Percentiles rank a stretch among this genome's conserved stretches.
Conservation (phyloP, 1,139 yeast genomes). For the Wickerhamomyces sp. region DNA sequence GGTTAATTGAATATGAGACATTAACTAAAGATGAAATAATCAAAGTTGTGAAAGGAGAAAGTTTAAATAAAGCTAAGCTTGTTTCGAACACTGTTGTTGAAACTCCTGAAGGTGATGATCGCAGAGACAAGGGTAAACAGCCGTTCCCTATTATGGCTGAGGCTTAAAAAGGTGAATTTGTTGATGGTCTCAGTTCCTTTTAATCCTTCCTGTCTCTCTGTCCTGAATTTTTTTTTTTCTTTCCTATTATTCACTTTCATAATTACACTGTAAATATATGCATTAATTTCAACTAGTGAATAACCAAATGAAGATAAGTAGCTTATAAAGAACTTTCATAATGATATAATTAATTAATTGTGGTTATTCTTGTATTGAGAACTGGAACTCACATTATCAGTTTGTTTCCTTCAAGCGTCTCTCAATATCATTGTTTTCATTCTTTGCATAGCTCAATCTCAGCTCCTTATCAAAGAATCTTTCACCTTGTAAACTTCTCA, state of each 20-base stretch:
- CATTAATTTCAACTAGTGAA: slow-evolving; percentile 1
- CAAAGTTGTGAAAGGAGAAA: slow-evolving; percentile 74
- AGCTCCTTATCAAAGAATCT: slow-evolving; percentile 55
- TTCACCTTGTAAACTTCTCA: slow-evolving; percentile 43
- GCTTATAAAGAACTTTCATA: too few relatives aligned
- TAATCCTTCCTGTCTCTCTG: background rate
- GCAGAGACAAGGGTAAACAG: slow-evolving; percentile 21
- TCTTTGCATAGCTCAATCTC: slow-evolving; percentile 42
- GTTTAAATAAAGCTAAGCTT: slow-evolving; percentile 60
- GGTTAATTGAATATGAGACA: slow-evolving; percentile 92
- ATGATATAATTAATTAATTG: too few relatives aligned
- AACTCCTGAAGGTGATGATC: slow-evolving; percentile 37
- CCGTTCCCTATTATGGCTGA: slow-evolving; percentile 25
- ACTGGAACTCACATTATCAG: background rate
- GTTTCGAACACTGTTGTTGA: slow-evolving; percentile 78
- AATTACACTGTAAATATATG: slow-evolving; percentile 7
- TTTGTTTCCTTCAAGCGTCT: too few relatives aligned
- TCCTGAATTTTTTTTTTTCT: background rate
- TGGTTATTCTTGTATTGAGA: background rate
- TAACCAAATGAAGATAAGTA: background rate
- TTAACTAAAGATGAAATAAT: slow-evolving; percentile 89
- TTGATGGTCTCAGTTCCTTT: too few relatives aligned
- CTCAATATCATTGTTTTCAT: slow-evolving; percentile 30
- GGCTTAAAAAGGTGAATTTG: too few relatives aligned
- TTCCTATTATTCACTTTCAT: background rate